Evolutionary conservation across 306 rosid species (phyloP), one percentile per base, ranked within the genome.

Genomic region (Trifolium repens): DNA sequence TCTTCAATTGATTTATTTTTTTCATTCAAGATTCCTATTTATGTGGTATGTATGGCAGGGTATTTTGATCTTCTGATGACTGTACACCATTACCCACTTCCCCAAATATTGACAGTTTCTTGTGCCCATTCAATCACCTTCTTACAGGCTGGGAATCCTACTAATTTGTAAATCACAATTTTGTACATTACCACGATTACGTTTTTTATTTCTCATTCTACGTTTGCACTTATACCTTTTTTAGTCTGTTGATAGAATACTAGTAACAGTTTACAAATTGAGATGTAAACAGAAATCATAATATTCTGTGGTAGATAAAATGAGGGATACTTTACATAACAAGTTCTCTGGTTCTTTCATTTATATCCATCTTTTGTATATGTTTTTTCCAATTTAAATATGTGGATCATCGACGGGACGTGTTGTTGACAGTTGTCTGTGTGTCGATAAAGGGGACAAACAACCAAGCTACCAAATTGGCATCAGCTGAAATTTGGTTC

Each of bases 121-220:
- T 63, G 73, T 27, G 30, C 80, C 32, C 74, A 37, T 26, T 54
- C 74, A 80, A 55, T 68, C 77, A 37, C 81, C 81, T 65, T 80
- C 60, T 54, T 40, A 57, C 58, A 53, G 70, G 67, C 72, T 70
- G 65, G 49, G 81, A 80, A 72, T 72, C 72, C 80, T 44, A 77
- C 59, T 63, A 80, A 74, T 78, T 65, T 85, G 85, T 75, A 81
- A 71, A 81, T 79, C 69, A 47, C 64, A 65, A 57, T 53, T 59
- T 78, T 85, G 93, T 85, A 82, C 87, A 87, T 85, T 80, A 71
- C 75, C 82, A 19, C 54, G 67, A 74, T 85, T 60, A 59, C 30
- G 50, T 64, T 44, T 60, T 60, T 60, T 30, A 46, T 46, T 63
- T 35, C 69, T 54, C 73, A 17, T 15, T 35, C 22, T n/a, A 7